Base-by-base conservation (phyloP, 129 eudicot genomes). In the Mikania micrantha region DNA sequence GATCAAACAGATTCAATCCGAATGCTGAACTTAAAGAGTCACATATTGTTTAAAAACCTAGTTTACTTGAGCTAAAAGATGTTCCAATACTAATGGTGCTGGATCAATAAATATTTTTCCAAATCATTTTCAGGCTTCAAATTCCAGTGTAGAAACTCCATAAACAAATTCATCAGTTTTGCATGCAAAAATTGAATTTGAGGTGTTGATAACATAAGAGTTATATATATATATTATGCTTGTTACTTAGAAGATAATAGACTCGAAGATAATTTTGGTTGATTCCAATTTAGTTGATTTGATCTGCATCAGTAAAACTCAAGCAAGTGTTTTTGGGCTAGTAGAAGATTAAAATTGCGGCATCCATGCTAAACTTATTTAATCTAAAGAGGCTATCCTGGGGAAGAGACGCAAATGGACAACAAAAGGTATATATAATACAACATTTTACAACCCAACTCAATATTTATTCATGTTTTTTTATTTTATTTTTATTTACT, bases 311-410 rank as follows among this genome's bases (percentile, higher is more conserved):
- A 91, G 94, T 64, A 42, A 77, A 81, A 80, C 67, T 76, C 81
- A 12, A 69, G 56, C 32, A 72, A 70, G 54, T 56, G 25, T 52
- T 16, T 71, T 45, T 76, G 75, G 80, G 64, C 85, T 50, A 67
- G 66, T 60, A 78, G 77, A 71, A 82, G 73, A 62, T 78, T 77
- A 52, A 84, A 72, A 84, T 83, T 74, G 87, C 84, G 54, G 77
- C 82, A 78, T 82, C 88, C 70, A 86, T 92, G 96, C 62, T 88
- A 78, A 92, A 78, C 60, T 66, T 88, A 66, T 92, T 92, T 77
- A 86, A 79, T 78, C 56, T 82, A 59, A 67, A 77, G 76, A 75
- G 86, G 54, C 73, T 92, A 20, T 62, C 83, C 22, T 82, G 96
- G 96, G 76, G 73, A 80, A 52, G 81, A 39, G 87, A 74, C 63